Conservation (phyloP, 2,329 filamentous ascomycete genomes). For the Didymella pomorum region DNA sequence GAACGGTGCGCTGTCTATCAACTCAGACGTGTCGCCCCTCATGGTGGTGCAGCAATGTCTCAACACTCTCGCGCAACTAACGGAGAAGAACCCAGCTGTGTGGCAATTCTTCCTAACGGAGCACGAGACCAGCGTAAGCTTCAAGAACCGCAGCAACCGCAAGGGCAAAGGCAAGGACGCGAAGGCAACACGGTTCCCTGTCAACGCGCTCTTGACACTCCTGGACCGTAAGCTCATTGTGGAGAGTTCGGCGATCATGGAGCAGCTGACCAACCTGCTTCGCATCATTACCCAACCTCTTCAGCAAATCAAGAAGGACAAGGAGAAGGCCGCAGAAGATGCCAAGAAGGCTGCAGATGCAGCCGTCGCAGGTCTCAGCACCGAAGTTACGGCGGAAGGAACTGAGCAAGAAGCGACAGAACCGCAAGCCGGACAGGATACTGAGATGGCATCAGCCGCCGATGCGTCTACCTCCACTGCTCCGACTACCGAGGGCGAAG, state of each 20-base stretch:
- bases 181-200: conserved; percentile 84
- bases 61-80: conserved; percentile 82
- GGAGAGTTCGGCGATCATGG: conserved; percentile 97
- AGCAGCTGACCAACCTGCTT: conserved; percentile 84
- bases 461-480: conserved; percentile 35
- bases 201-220: conserved; percentile 88
- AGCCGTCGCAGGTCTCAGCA: conserved; percentile 16
- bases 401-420: conserved; percentile 18
- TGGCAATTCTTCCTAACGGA: conserved; percentile 93
- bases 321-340: conserved; percentile 67
- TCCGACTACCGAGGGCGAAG: conserved; percentile 26
- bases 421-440: conserved; percentile 30
- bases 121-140: conserved; percentile 79
- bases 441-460: conserved; percentile 52
- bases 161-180: conserved; percentile 90
- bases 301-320: conserved; percentile 83
- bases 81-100: conserved; percentile 84
- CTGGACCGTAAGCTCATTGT: conserved; percentile 95
- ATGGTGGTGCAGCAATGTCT: conserved; percentile 97
- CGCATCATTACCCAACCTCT: conserved; percentile 89
- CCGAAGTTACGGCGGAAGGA: conserved; percentile 33
- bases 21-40: conserved; percentile 89
- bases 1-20: conserved; percentile 69
- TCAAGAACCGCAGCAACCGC: conserved; percentile 78
- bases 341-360: conserved; percentile 44